A percentile compares a stretch with the other conserved stretches of the same genome.
These are phyloP conservation scores for Ophiostoma angusticollis DNA, from an alignment of 2,329 filamentous ascomycete species.

Conservation along the genomic window DNA sequence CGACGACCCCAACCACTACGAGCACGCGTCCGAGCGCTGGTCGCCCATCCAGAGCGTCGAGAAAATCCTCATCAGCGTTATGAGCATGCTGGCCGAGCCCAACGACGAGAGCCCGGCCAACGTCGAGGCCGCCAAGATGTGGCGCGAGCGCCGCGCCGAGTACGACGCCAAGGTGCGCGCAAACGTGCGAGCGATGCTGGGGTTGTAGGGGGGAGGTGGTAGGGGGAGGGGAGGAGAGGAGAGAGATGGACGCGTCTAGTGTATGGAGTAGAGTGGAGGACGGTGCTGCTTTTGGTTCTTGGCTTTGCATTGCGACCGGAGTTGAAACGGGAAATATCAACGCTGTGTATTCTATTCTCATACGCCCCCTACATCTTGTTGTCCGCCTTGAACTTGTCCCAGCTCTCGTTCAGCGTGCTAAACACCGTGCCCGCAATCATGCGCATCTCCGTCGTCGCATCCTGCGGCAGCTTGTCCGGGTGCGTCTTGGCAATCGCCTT, in stretches of 20 bases:
- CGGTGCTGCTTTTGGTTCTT: too few relatives aligned
- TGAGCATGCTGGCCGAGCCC: constrained; percentile 95
- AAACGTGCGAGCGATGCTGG: constrained; percentile 67
- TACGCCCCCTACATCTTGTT: constrained; percentile 46
- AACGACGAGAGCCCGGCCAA: constrained; percentile 97
- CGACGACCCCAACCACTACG: constrained; percentile 97
- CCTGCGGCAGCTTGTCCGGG: constrained; percentile 74
- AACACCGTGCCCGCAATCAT: constrained; percentile 56
- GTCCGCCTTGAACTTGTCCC: constrained; percentile 60
- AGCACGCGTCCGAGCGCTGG: constrained; percentile 91
- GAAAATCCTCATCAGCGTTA: constrained; percentile 92
- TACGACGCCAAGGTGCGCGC: constrained; percentile 80
- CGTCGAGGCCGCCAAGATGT: constrained; percentile 92
- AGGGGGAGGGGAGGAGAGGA: background rate
- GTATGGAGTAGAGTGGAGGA: background rate
- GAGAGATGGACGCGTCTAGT: background rate
- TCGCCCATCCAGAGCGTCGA: constrained; percentile 94
- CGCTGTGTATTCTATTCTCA: too few relatives aligned
- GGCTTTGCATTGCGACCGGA: too few relatives aligned
- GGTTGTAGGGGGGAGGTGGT: constrained; percentile 37
- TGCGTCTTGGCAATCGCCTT: constrained; percentile 98
- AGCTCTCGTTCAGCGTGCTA: constrained; percentile 56
- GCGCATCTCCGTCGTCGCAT: constrained; percentile 50
- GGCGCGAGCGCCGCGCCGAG: constrained; percentile 69
- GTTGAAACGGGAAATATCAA: too few relatives aligned